phyloP scores from a whole-genome alignment of 805 yeast genomes.

The Wickerhamomyces chaumierensis region DNA sequence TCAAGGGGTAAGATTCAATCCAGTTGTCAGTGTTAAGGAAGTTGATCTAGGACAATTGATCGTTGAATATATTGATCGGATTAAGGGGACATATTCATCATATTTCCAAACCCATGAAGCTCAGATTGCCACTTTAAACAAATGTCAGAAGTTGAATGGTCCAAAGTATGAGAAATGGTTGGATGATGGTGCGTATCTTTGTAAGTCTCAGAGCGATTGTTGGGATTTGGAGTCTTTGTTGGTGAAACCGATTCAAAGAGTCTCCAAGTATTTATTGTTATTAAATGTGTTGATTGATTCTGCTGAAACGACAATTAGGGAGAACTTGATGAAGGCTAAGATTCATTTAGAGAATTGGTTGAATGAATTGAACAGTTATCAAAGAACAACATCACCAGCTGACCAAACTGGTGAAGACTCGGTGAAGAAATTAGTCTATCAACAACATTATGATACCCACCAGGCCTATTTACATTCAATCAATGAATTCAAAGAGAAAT shows the following conservation, averaged over 20 bases:
- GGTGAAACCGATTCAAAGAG: conserved; percentile 21
- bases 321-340: conserved; percentile 11
- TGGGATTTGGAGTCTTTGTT: conserved; percentile 21
- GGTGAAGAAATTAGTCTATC: conserved; percentile 3
- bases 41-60: conserved; percentile 21
- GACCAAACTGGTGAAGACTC: not conserved
- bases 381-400: not conserved
- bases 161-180: conserved; percentile 23
- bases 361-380: conserved; percentile 3
- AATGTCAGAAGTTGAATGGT: conserved; percentile 8
- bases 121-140: conserved; percentile 19
- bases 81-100: conserved; percentile 22
- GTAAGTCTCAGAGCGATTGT: conserved; percentile 15
- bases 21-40: conserved; percentile 4
- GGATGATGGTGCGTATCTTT: conserved; percentile 20
- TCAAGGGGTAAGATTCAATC: conserved; percentile 1
- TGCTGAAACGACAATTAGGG: conserved; percentile 5
- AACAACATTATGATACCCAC: not conserved
- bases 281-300: conserved; percentile 5
- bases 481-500: conserved; percentile 4
- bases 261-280: conserved; percentile 14
- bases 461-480: not conserved
- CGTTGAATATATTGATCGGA: conserved; percentile 21
- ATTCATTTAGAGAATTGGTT: conserved; percentile 9
- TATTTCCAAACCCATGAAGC: conserved; percentile 21